These are phyloP conservation scores for Myriosclerotinia scirpicola DNA, from an alignment of 2,329 filamentous ascomycete species.

Conservation along the genomic window DNA sequence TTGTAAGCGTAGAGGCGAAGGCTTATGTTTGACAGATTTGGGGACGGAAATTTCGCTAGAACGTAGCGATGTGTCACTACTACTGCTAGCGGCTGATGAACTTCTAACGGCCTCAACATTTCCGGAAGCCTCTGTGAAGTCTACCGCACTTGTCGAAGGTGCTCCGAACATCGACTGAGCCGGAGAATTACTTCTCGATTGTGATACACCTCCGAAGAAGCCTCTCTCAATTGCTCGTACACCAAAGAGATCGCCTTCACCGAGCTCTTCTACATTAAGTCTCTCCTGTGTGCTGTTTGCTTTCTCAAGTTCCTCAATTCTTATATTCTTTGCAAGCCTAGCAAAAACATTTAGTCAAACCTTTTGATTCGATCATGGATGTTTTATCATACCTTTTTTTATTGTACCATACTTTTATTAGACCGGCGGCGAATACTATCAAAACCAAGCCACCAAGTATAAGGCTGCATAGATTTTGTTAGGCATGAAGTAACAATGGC, in stretches of 20 bases:
- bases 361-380: not conserved
- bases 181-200: constrained; percentile 26
- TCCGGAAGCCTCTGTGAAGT: not conserved
- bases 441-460: constrained; percentile 12
- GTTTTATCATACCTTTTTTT: constrained; percentile 18
- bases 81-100: not conserved
- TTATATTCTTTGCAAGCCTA: constrained; percentile 23
- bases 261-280: constrained; percentile 20
- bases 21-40: constrained; percentile 20
- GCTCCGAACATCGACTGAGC: constrained; percentile 18
- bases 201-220: constrained; percentile 29
- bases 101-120: not conserved
- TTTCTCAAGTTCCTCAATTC: constrained; percentile 19
- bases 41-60: constrained; percentile 6
- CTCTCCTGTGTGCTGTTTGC: constrained; percentile 19
- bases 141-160: constrained; percentile 4
- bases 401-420: constrained; percentile 18
- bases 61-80: not conserved
- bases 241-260: constrained; percentile 29
- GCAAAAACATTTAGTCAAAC: constrained; percentile 1
- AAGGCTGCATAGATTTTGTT: constrained; percentile 8
- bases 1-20: constrained; percentile 13
- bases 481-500: not conserved
- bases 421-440: constrained; percentile 5
- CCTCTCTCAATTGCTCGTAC: constrained; percentile 29